Evolutionary conservation across 2,329 filamentous ascomycete species (phyloP), one percentile per base, ranked within the genome.

Genomic region (Monilinia vaccinii-corymbosi): DNA sequence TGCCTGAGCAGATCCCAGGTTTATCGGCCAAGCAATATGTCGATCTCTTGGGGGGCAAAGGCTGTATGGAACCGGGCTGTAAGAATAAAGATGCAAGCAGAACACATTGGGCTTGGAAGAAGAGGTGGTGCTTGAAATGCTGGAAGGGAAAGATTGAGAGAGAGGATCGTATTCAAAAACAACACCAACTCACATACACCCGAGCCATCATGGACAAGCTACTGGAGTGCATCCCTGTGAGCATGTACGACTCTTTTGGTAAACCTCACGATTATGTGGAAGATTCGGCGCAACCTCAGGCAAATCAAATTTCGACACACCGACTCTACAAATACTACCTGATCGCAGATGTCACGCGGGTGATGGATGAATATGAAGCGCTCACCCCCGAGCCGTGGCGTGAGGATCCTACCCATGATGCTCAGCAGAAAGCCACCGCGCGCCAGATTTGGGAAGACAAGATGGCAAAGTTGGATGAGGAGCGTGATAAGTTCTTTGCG

Each of bases 51-150:
- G 67, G 66, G 36, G 67, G 67, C 3, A 71, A 70, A 49, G 70
- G 70, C 18, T 71, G 70, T 40, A 59, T 68, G 51, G 63, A 66
- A 38, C 45, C 58, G 8, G 63, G 51, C 25, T 71, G 70, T 51
- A 25, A 46, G 1, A 67, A 70, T 51, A 65, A 66, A 21, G 62
- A 62, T 21, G 64, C 67, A 23, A 64, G 63, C 2, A 62, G 68
- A 63, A 66, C 68, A 18, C 67, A 71, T 56, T 71, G 70, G 69
- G 67, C 70, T n/a, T 71, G 69, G 68, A 55, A 61, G 21, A 68
- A 69, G 61, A 61, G 70, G 62, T 70, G 68, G 66, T 71, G 70
- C 53, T 56, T 56, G 32, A 34, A 55, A 4, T 71, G 69, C 48
- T 71, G 68, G 68, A 64, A 64, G 52, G 50, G 25, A 4, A 68